Base-by-base conservation (phyloP, 169 alveolate genomes). In the Babesia bovis region DNA sequence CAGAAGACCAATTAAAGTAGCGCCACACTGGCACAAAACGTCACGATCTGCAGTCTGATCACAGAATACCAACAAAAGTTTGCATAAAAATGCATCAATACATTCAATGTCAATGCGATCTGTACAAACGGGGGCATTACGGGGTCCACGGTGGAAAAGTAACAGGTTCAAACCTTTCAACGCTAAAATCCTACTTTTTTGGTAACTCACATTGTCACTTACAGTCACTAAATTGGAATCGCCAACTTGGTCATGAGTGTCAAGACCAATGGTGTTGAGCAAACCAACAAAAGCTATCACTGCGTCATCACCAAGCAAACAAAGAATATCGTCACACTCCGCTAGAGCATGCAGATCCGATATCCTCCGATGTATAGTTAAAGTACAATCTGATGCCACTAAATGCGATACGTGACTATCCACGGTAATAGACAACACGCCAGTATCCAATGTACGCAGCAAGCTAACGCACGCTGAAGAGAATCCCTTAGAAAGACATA, bases 401-500 rank as follows among this genome's bases (percentile, higher is more conserved):
- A n/a, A 25, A 13, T 40, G 25, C 28, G 4, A 1, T 15, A 67
- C 32, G 25, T 32, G 47, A 0, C 33, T 44, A 12, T 9, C 3
- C 4, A 67, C 47, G 38, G 30, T 15, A 3, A 13, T 7, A 1
- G 78, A 3, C 13, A 67, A 52, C 2, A 32, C 12, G 0, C 41
- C 23, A 19, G 71, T 63, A 21, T 32, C 56, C 3, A 71, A 26
- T 3, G 21, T 19, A 35, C 66, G 51, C 41, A 71, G 4, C 4
- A 60, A 7, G 13, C 70, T 7, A 21, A 50, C 42, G 36, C 82
- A 71, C 35, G 49, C 15, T 10, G 66, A 44, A 25, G 73, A 59
- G 17, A 71, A 45, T 3, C 73, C 73, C 44, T 35, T 59, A 4
- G 82, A 71, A 38, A 71, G 61, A 47, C 69, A 71, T 28, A 71